Evolutionary conservation across 495 filamentous ascomycete genomes (phyloP), one percentile per base, ranked within the genome.

Genomic region (Annulohypoxylon stygium): DNA sequence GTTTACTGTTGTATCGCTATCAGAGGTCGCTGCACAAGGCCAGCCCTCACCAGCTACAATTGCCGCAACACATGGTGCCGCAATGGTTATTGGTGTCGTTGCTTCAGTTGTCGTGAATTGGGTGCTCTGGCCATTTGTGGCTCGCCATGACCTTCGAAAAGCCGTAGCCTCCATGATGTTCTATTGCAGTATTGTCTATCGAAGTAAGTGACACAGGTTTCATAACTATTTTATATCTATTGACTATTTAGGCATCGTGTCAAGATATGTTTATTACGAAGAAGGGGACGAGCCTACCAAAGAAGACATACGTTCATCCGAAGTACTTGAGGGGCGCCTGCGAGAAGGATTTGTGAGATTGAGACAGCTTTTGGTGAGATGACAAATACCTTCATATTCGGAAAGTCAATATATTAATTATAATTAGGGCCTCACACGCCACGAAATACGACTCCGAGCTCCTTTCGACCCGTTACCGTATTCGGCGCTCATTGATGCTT

Each of bases 121-220:
- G 87, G 59, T 87, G 7, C 78, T 89, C 18, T 89, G 87, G 87
- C 87, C 87, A 45, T 89, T 89, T 54, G 81, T 89, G 4, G 87
- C 87, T 18, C 78, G 87, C 7, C 87, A 89, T 73, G 87, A 89
- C 66, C 81, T 89, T 16, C 76, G 87, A 30, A 88, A 89, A 64
- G 84, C 86, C 0, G 61, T 88, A 5, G 83, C 86, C 7, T 69
- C 81, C 7, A 89, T 87, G 85, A 79, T 89, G 66, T 81, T 89
- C 12, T 87, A 88, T 69, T 78, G 81, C 26, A 86, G 85, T 39
- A 84, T 89, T 65, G 80, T 87, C 12, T 89, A 89, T 73, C 73
- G 79, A 47, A 79, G 79, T 80, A 55, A 57, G 75, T 72, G 2
- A 20, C 51, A 14, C 3, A 25, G 1, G 20, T 37, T 0, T 2